Evolutionary conservation across 768 basidiomycete species (phyloP).

Genomic region (Russula sp.): DNA sequence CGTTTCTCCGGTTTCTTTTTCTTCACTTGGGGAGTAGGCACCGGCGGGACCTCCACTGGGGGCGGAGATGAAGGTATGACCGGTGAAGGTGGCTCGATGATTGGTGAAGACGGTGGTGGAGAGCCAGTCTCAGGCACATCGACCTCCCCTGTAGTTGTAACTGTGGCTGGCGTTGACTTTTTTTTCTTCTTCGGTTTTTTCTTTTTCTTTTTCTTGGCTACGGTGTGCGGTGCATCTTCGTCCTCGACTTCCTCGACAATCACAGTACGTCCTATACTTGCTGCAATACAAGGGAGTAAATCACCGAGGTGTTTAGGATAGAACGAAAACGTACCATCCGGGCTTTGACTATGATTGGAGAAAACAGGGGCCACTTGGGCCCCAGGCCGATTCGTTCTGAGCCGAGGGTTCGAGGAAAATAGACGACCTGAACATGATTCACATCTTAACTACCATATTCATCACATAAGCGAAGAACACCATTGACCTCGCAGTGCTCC

Average conservation of each 20-base stretch:
- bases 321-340: background rate
- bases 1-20: slow-evolving; percentile 12
- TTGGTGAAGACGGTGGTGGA: slow-evolving; percentile 21
- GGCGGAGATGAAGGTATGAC: background rate
- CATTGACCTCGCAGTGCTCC: slow-evolving; percentile 61
- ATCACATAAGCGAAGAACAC: background rate
- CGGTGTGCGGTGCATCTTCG: slow-evolving; percentile 41
- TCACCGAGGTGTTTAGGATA: background rate
- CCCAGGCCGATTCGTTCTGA: slow-evolving; percentile 10
- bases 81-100: slow-evolving; percentile 5
- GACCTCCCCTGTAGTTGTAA: slow-evolving; percentile 21
- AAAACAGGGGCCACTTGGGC: background rate
- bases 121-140: slow-evolving; percentile 21
- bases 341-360: background rate
- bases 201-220: slow-evolving; percentile 60
- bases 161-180: slow-evolving; percentile 28
- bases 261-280: slow-evolving; percentile 34
- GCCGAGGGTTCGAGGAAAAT: slow-evolving; percentile 33
- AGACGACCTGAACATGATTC: slow-evolving; percentile 45
- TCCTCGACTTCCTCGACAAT: slow-evolving; percentile 73
- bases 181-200: slow-evolving; percentile 72
- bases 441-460: background rate
- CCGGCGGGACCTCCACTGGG: background rate
- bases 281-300: background rate
- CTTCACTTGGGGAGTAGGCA: background rate